Evolutionary conservation across 441 rosid species (phyloP), one percentile per base, ranked within the genome.

Genomic region (Adansonia rubrostipa): DNA sequence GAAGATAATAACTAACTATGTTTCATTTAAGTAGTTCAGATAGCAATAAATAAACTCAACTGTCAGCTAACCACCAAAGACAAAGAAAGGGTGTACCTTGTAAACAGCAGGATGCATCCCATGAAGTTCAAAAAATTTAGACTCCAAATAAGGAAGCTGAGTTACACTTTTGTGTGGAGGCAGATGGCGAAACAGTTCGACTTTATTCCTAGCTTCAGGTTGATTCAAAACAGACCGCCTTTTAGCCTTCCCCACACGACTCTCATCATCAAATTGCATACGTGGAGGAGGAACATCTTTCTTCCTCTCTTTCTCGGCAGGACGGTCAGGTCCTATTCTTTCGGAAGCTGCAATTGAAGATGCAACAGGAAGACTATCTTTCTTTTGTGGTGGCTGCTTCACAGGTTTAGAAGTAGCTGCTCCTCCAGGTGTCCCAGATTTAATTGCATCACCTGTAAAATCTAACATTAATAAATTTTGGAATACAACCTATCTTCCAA

Each of bases 181-280:
- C 80, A 96, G 87, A 82, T 94, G 99, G 69, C 92, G 92, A 73
- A 96, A 93, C 76, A 94, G 87, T 78, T 93, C 97, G 71, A 94
- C 96, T 85, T 91, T 92, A 85, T 93, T 94, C 87, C 91, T 94
- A 78, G 89, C 91, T 88, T 94, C 98, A 2, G 88, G 86, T 87
- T 89, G 95, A 76, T 87, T 90, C 78, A 92, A 92, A 73, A 96
- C 87, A 3, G 98, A 86, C 78, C 96, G 97, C 86, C 79, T 92
- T 86, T 91, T 96, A 71, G 99, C 98, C 88, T 93, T 96, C 51
- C 89, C 95, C 73, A 94, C 99, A 63, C 97, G 87, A 82, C 69
- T 88, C 80, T 80, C 88, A 77, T 94, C 98, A 76, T 96, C 98
- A 80, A 91, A 96, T 80, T 96, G 99, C 98, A 92, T 92, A 40